phyloP scores from a whole-genome alignment of 1,284 basidiomycete species.

The Papiliotrema fonsecae region DNA sequence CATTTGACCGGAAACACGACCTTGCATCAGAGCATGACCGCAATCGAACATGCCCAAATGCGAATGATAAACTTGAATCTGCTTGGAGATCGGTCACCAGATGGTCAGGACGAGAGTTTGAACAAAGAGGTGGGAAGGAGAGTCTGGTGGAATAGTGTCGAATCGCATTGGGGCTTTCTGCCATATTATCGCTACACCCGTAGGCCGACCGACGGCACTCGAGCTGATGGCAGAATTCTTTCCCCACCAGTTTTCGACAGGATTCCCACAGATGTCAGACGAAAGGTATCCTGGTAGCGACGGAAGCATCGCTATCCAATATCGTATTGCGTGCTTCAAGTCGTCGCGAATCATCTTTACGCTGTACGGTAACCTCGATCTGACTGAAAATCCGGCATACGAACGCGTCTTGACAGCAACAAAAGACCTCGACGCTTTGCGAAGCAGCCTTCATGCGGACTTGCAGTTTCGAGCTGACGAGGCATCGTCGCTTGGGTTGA shows the following conservation, averaged over 20 bases:
- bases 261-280: background rate
- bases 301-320: background rate
- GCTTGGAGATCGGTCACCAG: background rate
- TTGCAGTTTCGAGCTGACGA: background rate
- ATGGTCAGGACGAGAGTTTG: background rate
- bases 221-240: background rate
- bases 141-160: slow-evolving; percentile 6
- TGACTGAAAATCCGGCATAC: slow-evolving; percentile 2
- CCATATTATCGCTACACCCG: slow-evolving; percentile 5
- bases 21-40: background rate
- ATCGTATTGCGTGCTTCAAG: slow-evolving; percentile 1
- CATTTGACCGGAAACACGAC: slow-evolving; percentile 1
- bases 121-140: slow-evolving; percentile 4
- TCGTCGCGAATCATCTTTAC: slow-evolving; percentile 2
- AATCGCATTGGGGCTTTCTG: slow-evolving; percentile 5
- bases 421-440: background rate
- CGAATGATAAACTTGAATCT: slow-evolving; percentile 5
- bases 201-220: background rate
- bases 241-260: background rate
- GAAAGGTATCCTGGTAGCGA: background rate
- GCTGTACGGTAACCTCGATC: slow-evolving; percentile 3
- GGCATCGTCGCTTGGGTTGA: background rate
- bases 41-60: background rate
- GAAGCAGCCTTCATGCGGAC: background rate
- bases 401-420: slow-evolving; percentile 3